Conservation (phyloP, 495 filamentous ascomycete species). For the Patellaria atrata region DNA sequence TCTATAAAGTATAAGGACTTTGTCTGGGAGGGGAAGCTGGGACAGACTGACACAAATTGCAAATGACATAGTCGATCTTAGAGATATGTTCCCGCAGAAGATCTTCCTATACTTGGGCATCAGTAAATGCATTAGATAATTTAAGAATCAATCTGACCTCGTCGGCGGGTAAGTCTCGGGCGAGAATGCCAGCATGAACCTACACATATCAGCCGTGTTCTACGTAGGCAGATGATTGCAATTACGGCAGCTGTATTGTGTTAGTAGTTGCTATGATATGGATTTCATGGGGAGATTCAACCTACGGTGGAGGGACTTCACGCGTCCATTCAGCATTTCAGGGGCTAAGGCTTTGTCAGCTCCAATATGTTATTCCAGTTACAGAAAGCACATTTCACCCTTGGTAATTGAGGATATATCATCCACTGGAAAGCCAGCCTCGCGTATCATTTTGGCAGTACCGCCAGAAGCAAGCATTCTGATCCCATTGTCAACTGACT, state of each 20-base stretch:
- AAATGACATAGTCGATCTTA: conserved; percentile 85
- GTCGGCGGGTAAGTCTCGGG: conserved; percentile 80
- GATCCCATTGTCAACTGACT: conserved; percentile 83
- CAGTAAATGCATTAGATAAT: conserved; percentile 1
- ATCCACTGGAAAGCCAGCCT: conserved; percentile 88
- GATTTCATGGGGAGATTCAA: conserved; percentile 63
- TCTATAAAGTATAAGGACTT: too few species aligned
- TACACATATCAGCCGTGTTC: too few species aligned
- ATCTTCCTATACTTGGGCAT: too few species aligned
- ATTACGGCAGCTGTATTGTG: too few species aligned
- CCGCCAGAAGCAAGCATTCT: conserved; percentile 87
- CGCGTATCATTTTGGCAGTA: conserved; percentile 85
- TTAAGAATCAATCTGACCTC: conserved; percentile 30
- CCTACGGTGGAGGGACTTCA: conserved; percentile 93
- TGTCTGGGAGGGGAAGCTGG: too few species aligned
- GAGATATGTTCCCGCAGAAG: too few species aligned
- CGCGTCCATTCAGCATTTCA: conserved; percentile 90
- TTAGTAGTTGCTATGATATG: too few species aligned
- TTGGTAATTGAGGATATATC: conserved; percentile 96
- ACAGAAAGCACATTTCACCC: too few species aligned
- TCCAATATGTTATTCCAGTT: too few species aligned
- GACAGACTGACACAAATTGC: too few species aligned
- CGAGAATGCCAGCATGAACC: conserved; percentile 54
- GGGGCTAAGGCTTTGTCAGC: too few species aligned
- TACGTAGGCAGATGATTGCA: too few species aligned